Evolutionary conservation across 176 grass and related monocot species (phyloP).

Genomic region (Aegilops sharonensis): DNA sequence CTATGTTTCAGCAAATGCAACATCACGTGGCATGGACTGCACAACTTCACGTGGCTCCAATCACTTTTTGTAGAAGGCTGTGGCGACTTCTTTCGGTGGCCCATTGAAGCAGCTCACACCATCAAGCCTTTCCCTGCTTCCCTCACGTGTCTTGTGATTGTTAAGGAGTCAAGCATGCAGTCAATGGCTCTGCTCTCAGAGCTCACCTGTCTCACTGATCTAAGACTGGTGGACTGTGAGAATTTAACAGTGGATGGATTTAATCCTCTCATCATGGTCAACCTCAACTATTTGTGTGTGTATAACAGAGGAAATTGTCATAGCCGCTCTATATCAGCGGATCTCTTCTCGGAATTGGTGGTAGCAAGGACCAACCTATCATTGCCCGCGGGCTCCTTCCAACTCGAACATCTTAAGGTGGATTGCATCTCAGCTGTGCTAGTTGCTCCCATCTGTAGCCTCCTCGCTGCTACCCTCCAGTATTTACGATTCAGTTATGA

Average conservation of each 20-base stretch:
- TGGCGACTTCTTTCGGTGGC: background rate
- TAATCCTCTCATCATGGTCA: background rate
- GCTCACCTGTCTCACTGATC: fast-evolving
- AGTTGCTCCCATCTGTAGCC: background rate
- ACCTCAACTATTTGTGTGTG: fast-evolving
- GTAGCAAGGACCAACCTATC: background rate
- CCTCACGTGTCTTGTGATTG: fast-evolving
- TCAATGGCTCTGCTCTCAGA: background rate
- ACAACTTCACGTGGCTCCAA: no score
- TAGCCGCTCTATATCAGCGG: background rate
- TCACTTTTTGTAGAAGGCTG: no score
- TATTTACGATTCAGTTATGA: fast-evolving
- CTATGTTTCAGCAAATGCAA: fast-evolving
- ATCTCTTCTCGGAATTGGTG: background rate
- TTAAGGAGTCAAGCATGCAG: fast-evolving
- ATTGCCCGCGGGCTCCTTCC: no score
- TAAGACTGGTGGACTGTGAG: background rate
- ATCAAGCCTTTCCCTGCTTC: background rate
- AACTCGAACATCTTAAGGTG: fast-evolving
- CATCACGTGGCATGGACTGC: no score
- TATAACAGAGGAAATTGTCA: fast-evolving
- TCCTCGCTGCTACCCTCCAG: background rate
- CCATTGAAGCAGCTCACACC: no score
- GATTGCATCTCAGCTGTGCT: background rate
- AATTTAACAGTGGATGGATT: background rate